phyloP scores from a whole-genome alignment of 345 rosid species.

The Kandelia obovata region DNA sequence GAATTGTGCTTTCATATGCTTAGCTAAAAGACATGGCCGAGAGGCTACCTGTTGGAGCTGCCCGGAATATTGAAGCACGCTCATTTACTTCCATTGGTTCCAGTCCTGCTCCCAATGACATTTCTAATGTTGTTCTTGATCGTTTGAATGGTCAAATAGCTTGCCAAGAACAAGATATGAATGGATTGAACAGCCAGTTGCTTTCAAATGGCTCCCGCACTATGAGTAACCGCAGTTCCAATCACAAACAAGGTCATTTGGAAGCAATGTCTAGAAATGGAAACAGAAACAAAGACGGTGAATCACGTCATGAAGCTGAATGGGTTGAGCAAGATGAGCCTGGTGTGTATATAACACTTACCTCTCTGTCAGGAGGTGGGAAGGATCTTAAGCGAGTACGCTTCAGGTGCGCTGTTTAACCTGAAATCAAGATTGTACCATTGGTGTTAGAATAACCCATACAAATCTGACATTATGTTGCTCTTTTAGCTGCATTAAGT shows the following conservation, averaged over 20 bases:
- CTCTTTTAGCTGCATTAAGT: too few species aligned
- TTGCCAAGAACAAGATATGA: conserved; percentile 20
- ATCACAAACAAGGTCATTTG: conserved; percentile 50
- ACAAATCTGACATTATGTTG: not conserved
- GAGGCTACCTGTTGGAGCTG: conserved; percentile 41
- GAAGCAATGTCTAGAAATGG: conserved; percentile 64
- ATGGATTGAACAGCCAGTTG: conserved; percentile 21
- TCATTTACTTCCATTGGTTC: conserved; percentile 55
- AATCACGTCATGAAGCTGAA: conserved; percentile 62
- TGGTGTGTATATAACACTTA: conserved; percentile 92
- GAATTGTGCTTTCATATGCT: conserved; percentile 12
- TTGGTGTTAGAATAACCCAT: not conserved
- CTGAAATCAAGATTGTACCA: not conserved
- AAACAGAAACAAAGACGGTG: conserved; percentile 56
- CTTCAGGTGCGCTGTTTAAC: conserved; percentile 61
- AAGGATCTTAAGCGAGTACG: conserved; percentile 98
- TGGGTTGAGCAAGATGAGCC: conserved; percentile 99
- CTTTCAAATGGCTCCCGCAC: conserved; percentile 53
- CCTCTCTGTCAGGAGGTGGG: conserved; percentile 74
- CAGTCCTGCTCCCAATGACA: conserved; percentile 29
- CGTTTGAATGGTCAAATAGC: conserved; percentile 23
- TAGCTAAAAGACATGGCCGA: conserved; percentile 92
- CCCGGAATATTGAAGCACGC: conserved; percentile 22
- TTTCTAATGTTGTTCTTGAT: conserved; percentile 16
- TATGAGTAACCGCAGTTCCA: conserved; percentile 39